Percentiles rank a stretch among this genome's conserved stretches.
Conservation (phyloP, 495 filamentous ascomycete species). For the Beverwykella pulmonaria region DNA sequence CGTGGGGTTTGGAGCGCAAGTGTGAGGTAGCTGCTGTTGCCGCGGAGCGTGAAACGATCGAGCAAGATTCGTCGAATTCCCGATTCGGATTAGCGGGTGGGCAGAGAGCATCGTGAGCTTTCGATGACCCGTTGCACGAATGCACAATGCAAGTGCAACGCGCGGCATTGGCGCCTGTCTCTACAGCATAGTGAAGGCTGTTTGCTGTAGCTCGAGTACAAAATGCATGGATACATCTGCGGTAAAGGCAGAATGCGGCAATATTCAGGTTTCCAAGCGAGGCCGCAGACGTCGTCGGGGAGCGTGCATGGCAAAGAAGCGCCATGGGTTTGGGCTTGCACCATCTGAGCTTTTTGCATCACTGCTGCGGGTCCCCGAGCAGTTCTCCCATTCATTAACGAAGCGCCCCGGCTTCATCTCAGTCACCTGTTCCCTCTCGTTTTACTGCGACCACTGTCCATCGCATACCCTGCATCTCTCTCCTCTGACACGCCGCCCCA, state of each 20-base stretch:
- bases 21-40: no score
- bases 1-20: no score
- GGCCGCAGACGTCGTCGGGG: neutral
- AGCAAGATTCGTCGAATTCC: no score
- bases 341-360: constrained; percentile 22
- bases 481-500: neutral
- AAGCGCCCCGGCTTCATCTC: neutral
- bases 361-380: constrained; percentile 29
- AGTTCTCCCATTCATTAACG: constrained; percentile 6
- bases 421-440: neutral
- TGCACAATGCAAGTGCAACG: no score
- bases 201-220: neutral
- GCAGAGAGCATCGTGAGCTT: no score
- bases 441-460: no score
- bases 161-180: no score
- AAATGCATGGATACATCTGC: neutral
- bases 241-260: neutral
- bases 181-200: neutral
- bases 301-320: constrained; percentile 1
- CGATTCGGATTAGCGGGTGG: no score
- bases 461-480: neutral
- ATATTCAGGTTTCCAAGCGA: constrained; percentile 7
- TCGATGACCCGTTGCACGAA: neutral
- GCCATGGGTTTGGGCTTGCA: constrained; percentile 11
- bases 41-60: no score